Conservation (phyloP, 192 early-diverging fungal genomes). For the Lobosporangium transversale region DNA sequence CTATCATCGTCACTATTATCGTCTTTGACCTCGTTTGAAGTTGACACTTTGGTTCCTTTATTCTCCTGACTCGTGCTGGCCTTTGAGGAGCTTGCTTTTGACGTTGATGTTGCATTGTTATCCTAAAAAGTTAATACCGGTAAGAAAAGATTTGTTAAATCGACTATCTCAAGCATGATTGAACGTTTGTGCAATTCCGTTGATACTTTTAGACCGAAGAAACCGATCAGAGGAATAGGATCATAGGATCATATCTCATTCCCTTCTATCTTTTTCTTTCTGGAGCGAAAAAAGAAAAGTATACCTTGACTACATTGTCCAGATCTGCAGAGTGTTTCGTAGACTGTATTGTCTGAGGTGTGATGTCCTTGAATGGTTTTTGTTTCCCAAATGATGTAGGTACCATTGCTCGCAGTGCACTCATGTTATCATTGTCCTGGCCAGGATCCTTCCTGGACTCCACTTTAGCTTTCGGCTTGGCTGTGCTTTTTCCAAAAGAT, state of each 20-base stretch:
- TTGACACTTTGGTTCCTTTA: too few species aligned
- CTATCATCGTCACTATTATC: conserved; percentile 6
- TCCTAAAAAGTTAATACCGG: too few species aligned
- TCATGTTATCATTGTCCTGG: conserved; percentile 48
- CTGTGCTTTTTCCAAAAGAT: conserved; percentile 54
- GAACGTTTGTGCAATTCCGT: too few species aligned
- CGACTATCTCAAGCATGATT: too few species aligned
- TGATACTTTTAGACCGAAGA: too few species aligned
- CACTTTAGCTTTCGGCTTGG: conserved; percentile 25
- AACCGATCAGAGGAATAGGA: too few species aligned
- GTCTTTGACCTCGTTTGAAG: neutral
- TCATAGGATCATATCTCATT: too few species aligned
- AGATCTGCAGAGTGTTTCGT: conserved; percentile 45
- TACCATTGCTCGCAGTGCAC: conserved; percentile 56
- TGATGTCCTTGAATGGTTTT: conserved; percentile 26
- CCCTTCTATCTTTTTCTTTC: too few species aligned
- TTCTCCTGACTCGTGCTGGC: too few species aligned
- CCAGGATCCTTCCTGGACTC: conserved; percentile 16
- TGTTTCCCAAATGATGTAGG: conserved; percentile 66
- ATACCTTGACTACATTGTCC: too few species aligned
- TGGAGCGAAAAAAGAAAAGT: too few species aligned
- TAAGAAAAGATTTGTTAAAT: too few species aligned
- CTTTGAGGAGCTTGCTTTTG: neutral
- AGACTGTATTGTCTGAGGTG: conserved; percentile 1
- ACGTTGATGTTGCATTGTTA: conserved; percentile 2